Evolutionary conservation across 495 filamentous ascomycete species (phyloP).

Genomic region (Sabuloglossum arenarium): DNA sequence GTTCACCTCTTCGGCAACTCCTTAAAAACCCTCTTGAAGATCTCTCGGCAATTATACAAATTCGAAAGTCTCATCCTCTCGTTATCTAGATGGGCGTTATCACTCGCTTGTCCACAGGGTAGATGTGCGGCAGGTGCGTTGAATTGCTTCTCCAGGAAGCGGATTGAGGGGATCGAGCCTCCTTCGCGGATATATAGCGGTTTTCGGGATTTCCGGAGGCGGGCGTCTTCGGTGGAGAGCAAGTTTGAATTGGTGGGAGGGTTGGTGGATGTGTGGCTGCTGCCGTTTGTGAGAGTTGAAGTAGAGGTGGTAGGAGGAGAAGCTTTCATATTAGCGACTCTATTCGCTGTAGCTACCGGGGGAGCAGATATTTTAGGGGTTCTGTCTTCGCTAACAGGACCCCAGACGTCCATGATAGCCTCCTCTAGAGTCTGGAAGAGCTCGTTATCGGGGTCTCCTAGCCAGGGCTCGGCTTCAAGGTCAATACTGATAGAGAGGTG

Average conservation of each 20-base stretch:
- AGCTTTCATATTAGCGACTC: slow-evolving; percentile 14
- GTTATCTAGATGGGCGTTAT: slow-evolving; percentile 85
- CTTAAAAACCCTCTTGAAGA: slow-evolving; percentile 66
- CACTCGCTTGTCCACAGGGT: slow-evolving; percentile 88
- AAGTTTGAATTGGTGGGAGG: not conserved
- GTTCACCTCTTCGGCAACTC: not conserved
- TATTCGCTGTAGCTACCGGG: slow-evolving; percentile 13
- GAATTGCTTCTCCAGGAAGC: slow-evolving; percentile 92
- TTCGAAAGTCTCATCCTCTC: slow-evolving; percentile 76
- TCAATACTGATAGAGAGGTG: slow-evolving; percentile 65
- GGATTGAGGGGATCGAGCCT: slow-evolving; percentile 77
- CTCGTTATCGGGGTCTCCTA: slow-evolving; percentile 76
- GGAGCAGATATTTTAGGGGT: slow-evolving; percentile 11
- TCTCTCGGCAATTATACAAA: slow-evolving; percentile 74
- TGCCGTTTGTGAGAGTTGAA: slow-evolving; percentile 32
- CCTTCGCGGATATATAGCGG: slow-evolving; percentile 91
- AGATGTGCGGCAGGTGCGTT: slow-evolving; percentile 79
- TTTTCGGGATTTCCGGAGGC: slow-evolving; percentile 6
- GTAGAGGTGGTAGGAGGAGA: slow-evolving; percentile 35
- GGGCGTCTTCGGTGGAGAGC: not conserved
- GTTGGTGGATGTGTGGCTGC: slow-evolving; percentile 15
- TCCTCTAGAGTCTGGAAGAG: slow-evolving; percentile 78
- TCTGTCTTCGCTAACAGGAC: slow-evolving; percentile 18
- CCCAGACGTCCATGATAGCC: slow-evolving; percentile 73
- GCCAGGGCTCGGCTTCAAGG: slow-evolving; percentile 87